These are phyloP conservation scores for Actinomortierella ambigua DNA, from an alignment of 371 early-diverging fungal species.

Conservation along the genomic window DNA sequence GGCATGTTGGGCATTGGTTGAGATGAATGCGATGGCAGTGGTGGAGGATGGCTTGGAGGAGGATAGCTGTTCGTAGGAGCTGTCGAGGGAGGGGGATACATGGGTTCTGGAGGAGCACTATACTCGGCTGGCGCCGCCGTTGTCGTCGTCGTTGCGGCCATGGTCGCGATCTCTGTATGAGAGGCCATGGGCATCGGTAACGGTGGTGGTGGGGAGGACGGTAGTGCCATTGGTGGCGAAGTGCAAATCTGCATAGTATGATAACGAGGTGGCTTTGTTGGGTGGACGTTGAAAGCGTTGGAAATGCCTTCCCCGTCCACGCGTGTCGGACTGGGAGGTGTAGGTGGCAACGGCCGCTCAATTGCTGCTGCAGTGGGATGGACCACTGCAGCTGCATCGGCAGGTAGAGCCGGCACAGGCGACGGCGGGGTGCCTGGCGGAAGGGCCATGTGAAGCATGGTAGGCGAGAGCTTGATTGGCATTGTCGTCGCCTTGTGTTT, in stretches of 20 bases:
- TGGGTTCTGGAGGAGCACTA: neutral
- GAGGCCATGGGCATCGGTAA: too few relatives aligned
- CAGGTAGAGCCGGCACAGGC: neutral
- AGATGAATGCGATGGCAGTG: slow-evolving; percentile 1
- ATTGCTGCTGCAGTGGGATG: neutral
- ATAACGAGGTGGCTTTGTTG: neutral
- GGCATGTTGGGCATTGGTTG: slow-evolving; percentile 4
- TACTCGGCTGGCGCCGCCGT: neutral
- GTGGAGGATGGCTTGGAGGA: slow-evolving; percentile 5
- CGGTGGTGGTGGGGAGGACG: too few relatives aligned
- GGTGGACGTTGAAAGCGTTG: too few relatives aligned
- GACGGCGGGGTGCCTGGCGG: neutral
- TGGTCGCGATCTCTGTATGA: neutral
- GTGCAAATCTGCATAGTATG: too few relatives aligned
- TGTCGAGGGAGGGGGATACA: neutral
- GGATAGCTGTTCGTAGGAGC: neutral
- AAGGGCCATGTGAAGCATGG: neutral
- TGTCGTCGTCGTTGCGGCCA: neutral
- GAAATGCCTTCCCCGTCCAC: neutral
- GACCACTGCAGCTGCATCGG: neutral
- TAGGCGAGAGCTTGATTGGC: neutral
- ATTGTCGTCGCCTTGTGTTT: too few relatives aligned
- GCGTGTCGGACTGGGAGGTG: slow-evolving; percentile 11
- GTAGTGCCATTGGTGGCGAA: too few relatives aligned
- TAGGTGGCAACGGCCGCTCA: slow-evolving; percentile 31